A percentile compares a stretch with the other conserved stretches of the same genome.
phyloP scores from a whole-genome alignment of 148 eudicot species.

The Simmondsia chinensis region DNA sequence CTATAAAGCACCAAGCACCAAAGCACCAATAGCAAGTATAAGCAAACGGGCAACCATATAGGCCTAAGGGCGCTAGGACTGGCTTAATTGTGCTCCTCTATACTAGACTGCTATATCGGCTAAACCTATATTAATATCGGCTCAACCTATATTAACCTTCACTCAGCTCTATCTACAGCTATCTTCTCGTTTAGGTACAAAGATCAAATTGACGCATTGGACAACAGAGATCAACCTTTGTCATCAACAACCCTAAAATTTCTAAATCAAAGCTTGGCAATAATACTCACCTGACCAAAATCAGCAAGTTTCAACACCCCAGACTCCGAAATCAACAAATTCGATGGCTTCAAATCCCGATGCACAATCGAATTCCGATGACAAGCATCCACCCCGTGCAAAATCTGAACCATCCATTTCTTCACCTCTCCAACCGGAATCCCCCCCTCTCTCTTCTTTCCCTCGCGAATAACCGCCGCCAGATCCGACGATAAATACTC shows the following conservation, averaged over 20 bases:
- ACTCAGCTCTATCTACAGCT: too few relatives aligned
- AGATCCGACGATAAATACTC: conserved; percentile 64
- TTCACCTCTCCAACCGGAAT: conserved; percentile 54
- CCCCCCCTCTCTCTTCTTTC: conserved; percentile 39
- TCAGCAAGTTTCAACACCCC: conserved; percentile 88
- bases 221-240: too few relatives aligned
- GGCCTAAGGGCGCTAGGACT: too few relatives aligned
- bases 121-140: too few relatives aligned
- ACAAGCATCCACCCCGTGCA: conserved; percentile 75
- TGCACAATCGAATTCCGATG: conserved; percentile 76
- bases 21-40: too few relatives aligned
- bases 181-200: too few relatives aligned
- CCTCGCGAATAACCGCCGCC: conserved; percentile 37
- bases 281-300: conserved; percentile 78
- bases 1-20: too few relatives aligned
- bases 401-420: conserved; percentile 81
- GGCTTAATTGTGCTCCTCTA: too few relatives aligned
- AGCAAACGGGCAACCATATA: too few relatives aligned
- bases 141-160: too few relatives aligned
- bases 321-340: conserved; percentile 66
- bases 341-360: conserved; percentile 82
- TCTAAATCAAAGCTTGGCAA: background rate
- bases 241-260: background rate
- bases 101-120: too few relatives aligned
- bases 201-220: too few relatives aligned